phyloP scores from a whole-genome alignment of 1,284 basidiomycete species.

The Apiotrichum sp. region DNA sequence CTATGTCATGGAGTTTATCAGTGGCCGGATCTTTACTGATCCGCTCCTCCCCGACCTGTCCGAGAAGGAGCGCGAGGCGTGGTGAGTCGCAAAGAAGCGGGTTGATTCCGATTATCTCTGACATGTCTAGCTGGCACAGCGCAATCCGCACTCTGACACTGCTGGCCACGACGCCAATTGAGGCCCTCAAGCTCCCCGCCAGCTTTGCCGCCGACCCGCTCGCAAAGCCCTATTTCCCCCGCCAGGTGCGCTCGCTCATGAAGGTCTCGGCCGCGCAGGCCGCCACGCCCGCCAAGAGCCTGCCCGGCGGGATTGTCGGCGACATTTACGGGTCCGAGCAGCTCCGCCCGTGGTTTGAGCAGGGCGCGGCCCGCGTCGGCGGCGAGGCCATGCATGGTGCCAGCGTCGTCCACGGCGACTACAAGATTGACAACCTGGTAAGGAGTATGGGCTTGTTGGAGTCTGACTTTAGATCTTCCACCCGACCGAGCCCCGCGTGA shows the following conservation, averaged over 20 bases:
- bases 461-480: slow-evolving; percentile 63
- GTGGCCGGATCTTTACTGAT: slow-evolving; percentile 88
- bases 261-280: slow-evolving; percentile 72
- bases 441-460: too few species aligned
- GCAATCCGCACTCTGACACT: slow-evolving; percentile 68
- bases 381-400: slow-evolving; percentile 62
- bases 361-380: slow-evolving; percentile 63
- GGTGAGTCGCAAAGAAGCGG: slow-evolving; percentile 52
- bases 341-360: slow-evolving; percentile 59
- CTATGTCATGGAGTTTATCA: slow-evolving; percentile 90
- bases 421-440: slow-evolving; percentile 77
- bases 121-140: slow-evolving; percentile 60
- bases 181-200: slow-evolving; percentile 59
- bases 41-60: slow-evolving; percentile 63
- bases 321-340: slow-evolving; percentile 58
- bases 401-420: slow-evolving; percentile 77
- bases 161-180: slow-evolving; percentile 66
- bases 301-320: slow-evolving; percentile 30
- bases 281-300: slow-evolving; percentile 54
- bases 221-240: slow-evolving; percentile 68
- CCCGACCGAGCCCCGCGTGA: slow-evolving; percentile 80
- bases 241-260: slow-evolving; percentile 80
- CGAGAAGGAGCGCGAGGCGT: slow-evolving; percentile 59
- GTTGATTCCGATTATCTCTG: not conserved
- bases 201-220: slow-evolving; percentile 63